Conservation (phyloP, 2,329 filamentous ascomycete species). For the Nigrograna mackinnonii region DNA sequence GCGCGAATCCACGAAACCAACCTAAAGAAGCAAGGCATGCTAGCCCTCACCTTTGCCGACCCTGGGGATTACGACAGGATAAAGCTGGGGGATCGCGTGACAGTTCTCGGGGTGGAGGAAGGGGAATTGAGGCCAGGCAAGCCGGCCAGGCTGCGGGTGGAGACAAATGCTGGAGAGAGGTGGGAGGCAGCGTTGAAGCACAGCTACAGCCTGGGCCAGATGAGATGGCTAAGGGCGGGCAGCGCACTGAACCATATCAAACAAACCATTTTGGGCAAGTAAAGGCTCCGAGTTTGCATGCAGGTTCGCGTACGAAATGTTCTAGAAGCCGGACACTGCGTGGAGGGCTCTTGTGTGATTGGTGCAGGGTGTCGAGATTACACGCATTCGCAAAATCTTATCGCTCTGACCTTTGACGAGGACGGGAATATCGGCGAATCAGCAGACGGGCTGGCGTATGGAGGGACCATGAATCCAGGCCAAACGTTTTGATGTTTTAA, state of each 20-base stretch:
- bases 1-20: slow-evolving; percentile 34
- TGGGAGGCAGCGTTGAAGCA: slow-evolving; percentile 39
- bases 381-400: too few species aligned
- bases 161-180: slow-evolving; percentile 17
- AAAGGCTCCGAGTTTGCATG: too few species aligned
- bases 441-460: too few species aligned
- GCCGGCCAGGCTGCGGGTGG: slow-evolving; percentile 33
- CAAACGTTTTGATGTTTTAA: too few species aligned
- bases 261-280: not conserved
- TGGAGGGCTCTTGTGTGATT: too few species aligned
- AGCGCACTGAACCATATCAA: slow-evolving; percentile 39
- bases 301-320: too few species aligned
- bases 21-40: slow-evolving; percentile 33
- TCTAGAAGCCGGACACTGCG: too few species aligned
- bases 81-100: slow-evolving; percentile 16
- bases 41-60: slow-evolving; percentile 25
- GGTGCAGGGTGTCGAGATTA: too few species aligned
- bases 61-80: slow-evolving; percentile 22
- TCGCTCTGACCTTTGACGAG: too few species aligned
- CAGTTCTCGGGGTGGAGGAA: slow-evolving; percentile 18
- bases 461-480: too few species aligned
- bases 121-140: slow-evolving; percentile 25
- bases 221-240: slow-evolving; percentile 37
- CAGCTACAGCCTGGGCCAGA: slow-evolving; percentile 33
- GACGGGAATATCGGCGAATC: too few species aligned